Conservation (phyloP, 2,329 filamentous ascomycete species). For the Colletotrichum tabaci region DNA sequence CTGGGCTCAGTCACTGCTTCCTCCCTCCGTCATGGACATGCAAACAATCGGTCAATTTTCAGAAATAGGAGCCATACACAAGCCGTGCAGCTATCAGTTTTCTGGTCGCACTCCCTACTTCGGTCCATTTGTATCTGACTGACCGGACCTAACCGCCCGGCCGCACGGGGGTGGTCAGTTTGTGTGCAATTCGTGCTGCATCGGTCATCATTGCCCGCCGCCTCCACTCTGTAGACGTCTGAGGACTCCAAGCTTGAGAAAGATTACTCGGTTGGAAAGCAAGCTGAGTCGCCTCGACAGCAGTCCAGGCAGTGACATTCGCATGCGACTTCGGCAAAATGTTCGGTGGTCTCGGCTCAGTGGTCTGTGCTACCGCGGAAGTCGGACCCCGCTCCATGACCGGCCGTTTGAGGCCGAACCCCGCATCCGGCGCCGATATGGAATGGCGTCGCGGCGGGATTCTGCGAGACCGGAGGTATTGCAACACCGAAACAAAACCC, state of each 20-base stretch:
- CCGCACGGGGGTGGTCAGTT: background rate
- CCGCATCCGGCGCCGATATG: background rate
- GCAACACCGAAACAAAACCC: background rate
- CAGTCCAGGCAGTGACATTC: conserved; percentile 10
- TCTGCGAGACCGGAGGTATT: background rate
- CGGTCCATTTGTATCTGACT: conserved; percentile 5
- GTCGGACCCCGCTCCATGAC: background rate
- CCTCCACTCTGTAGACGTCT: background rate
- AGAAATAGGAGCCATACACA: background rate
- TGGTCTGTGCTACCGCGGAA: conserved; percentile 23
- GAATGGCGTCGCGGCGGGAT: background rate
- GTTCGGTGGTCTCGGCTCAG: background rate
- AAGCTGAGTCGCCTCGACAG: background rate
- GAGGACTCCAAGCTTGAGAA: background rate
- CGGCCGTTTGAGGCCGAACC: background rate
- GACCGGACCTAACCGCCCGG: conserved; percentile 13
- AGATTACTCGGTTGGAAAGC: background rate
- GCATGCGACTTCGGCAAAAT: conserved; percentile 6
- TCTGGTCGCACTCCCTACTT: conserved; percentile 7
- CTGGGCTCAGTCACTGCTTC: conserved; percentile 14
- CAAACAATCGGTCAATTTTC: background rate
- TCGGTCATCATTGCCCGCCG: background rate
- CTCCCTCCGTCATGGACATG: background rate
- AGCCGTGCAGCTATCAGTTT: background rate
- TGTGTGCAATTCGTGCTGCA: background rate